Percentiles rank a stretch among this genome's conserved stretches.
phyloP scores from a whole-genome alignment of 2,329 filamentous ascomycete genomes.

The Calonectria multiphialidica region DNA sequence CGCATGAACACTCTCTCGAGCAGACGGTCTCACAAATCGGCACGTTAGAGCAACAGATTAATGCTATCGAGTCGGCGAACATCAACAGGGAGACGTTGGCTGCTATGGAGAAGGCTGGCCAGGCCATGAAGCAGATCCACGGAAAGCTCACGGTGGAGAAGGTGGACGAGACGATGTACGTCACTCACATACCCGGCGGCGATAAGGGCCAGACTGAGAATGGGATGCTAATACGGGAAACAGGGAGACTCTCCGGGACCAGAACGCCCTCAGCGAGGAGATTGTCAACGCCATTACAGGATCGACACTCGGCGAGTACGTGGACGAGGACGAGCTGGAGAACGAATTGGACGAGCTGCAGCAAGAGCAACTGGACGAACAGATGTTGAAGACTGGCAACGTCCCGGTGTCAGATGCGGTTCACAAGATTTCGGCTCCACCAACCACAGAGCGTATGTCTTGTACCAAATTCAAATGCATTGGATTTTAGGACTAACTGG shows the following conservation, averaged over 20 bases:
- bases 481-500: constrained; percentile 27
- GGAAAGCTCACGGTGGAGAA: constrained; percentile 91
- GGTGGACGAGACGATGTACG: constrained; percentile 94
- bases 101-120: constrained; percentile 91
- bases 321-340: constrained; percentile 90
- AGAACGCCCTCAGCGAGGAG: constrained; percentile 93
- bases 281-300: constrained; percentile 88
- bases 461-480: background rate
- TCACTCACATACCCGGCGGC: constrained; percentile 35
- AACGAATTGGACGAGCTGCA: constrained; percentile 88
- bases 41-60: constrained; percentile 95
- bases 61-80: constrained; percentile 96
- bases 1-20: constrained; percentile 89
- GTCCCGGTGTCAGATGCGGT: constrained; percentile 86
- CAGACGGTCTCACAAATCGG: constrained; percentile 91
- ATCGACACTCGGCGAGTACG: constrained; percentile 72
- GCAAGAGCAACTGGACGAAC: constrained; percentile 92
- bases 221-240: constrained; percentile 46
- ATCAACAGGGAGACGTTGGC: constrained; percentile 97
- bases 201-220: background rate
- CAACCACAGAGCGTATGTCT: constrained; percentile 80
- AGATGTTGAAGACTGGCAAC: constrained; percentile 90
- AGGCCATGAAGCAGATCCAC: constrained; percentile 95
- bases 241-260: constrained; percentile 91
- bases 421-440: constrained; percentile 80